Evolutionary conservation across 768 basidiomycete genomes (phyloP), one percentile per base, ranked within the genome.

Genomic region (Daedaleopsis nitida): DNA sequence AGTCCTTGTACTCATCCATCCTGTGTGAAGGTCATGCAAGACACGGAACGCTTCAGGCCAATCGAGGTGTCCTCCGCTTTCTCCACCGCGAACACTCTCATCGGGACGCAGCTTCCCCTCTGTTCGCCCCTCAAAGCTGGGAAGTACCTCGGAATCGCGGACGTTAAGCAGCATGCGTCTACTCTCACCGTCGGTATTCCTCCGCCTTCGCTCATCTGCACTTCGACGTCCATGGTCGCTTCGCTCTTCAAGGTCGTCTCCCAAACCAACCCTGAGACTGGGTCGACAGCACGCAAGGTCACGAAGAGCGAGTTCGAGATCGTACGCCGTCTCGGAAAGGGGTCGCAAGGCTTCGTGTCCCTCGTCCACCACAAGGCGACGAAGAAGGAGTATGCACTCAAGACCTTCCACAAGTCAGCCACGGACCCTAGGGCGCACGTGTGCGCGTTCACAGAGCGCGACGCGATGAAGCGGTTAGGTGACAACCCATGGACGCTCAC

Each of bases 261-360:
- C 39, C 50, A n/a, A n/a, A n/a, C 38, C 19, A 14, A 57, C 50
- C 17, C 47, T 32, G 55, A 55, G 27, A 32, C 49, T n/a, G 10
- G 35, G 39, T n/a, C 55, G 12, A 32, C 10, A 8, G 14, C 37
- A 8, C 37, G 37, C 55, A 39, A 34, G 55, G 11, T 51, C 57
- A 49, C 27, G 16, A 47, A 51, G 32, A 19, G 24, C 44, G 66
- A 69, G 51, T 64, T 69, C 60, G n/a, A 48, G 23, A 38, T 60
- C 21, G 37, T 64, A 37, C 52, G 50, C n/a, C 19, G 39, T 23
- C 49, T 69, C 24, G 68, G 66, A 5, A 48, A n/a, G 12, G 68
- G 68, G 6, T 38, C 53, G 8, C 62, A 58, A 35, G 68, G 66
- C 13, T 19, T 37, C 11, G 68, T 69, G 11, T 62, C 57, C 14